phyloP scores from a whole-genome alignment of 495 filamentous ascomycete species.

The Penicillium paxilli region DNA sequence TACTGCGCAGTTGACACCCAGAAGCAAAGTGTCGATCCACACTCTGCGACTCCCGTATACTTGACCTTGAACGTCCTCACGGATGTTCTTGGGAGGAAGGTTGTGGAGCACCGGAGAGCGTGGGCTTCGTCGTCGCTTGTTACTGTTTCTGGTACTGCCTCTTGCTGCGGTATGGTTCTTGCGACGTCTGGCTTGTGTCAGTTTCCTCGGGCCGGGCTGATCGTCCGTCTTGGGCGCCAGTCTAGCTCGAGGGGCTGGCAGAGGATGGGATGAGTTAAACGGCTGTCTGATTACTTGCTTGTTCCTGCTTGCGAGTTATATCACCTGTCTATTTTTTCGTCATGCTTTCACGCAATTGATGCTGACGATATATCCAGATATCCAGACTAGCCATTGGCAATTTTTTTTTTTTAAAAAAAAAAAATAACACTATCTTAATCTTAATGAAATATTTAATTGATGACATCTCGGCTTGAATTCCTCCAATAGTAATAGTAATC shows the following conservation, averaged over 20 bases:
- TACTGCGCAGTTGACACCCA: slow-evolving; percentile 18
- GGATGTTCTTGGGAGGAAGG: slow-evolving; percentile 63
- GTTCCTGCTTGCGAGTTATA: slow-evolving; percentile 7
- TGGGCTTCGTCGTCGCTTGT: slow-evolving; percentile 32
- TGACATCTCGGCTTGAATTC: not conserved
- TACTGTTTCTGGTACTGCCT: slow-evolving; percentile 8
- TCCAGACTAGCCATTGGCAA: too few species aligned
- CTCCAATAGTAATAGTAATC: not conserved
- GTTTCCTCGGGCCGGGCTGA: slow-evolving; percentile 27
- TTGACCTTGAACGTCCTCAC: slow-evolving; percentile 54
- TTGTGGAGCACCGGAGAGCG: slow-evolving; percentile 74
- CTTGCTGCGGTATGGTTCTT: slow-evolving; percentile 32
- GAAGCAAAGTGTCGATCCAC: slow-evolving; percentile 54
- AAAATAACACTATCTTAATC: too few species aligned
- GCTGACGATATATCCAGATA: slow-evolving; percentile 19
- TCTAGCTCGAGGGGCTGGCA: slow-evolving; percentile 43
- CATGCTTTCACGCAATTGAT: slow-evolving; percentile 3
- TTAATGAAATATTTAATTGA: not conserved
- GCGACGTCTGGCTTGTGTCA: slow-evolving; percentile 50
- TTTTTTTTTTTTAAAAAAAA: too few species aligned
- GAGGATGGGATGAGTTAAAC: slow-evolving; percentile 62
- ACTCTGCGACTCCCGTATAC: slow-evolving; percentile 55
- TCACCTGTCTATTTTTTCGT: slow-evolving; percentile 2
- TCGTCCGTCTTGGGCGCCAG: slow-evolving; percentile 59
- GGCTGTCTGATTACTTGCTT: slow-evolving; percentile 59